phyloP scores from a whole-genome alignment of 257 asterid species.

The Perilla frutescens region DNA sequence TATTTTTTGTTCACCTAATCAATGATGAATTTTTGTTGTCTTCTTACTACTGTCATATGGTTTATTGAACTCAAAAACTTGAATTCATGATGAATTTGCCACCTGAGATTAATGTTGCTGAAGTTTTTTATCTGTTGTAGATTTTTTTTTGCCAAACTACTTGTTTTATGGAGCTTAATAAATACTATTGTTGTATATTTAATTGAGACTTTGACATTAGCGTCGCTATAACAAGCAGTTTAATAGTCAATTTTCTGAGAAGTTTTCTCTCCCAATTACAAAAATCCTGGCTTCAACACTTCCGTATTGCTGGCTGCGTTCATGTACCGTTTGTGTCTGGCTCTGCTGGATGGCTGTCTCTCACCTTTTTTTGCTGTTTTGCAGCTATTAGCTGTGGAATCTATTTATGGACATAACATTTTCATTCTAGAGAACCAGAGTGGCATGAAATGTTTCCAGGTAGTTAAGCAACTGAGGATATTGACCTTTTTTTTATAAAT shows the following conservation, averaged over 20 bases:
- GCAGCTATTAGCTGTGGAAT: conserved; percentile 86
- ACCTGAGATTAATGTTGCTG: too few species aligned
- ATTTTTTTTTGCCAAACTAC: too few species aligned
- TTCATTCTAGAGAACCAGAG: conserved; percentile 59
- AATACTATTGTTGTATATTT: neutral
- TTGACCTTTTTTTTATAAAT: neutral
- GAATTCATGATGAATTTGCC: too few species aligned
- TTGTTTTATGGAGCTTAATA: neutral
- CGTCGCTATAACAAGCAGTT: neutral
- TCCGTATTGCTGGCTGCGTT: too few species aligned
- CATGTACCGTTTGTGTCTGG: conserved; percentile 1
- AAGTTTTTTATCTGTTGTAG: too few species aligned
- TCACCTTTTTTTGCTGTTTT: conserved; percentile 25
- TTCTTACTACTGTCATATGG: too few species aligned
- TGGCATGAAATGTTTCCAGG: conserved; percentile 76
- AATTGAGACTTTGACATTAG: neutral
- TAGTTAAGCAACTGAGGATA: conserved; percentile 35
- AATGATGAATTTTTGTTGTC: too few species aligned
- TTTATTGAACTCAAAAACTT: too few species aligned
- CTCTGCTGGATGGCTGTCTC: conserved; percentile 7
- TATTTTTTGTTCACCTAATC: neutral
- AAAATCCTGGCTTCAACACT: too few species aligned
- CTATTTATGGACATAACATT: conserved; percentile 77
- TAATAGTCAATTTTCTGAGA: neutral
- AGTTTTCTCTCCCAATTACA: neutral